Evolutionary conservation across 75 land plant species (phyloP), one percentile per base, ranked within the genome.

Genomic region (Pseudotsuga menziesii): DNA sequence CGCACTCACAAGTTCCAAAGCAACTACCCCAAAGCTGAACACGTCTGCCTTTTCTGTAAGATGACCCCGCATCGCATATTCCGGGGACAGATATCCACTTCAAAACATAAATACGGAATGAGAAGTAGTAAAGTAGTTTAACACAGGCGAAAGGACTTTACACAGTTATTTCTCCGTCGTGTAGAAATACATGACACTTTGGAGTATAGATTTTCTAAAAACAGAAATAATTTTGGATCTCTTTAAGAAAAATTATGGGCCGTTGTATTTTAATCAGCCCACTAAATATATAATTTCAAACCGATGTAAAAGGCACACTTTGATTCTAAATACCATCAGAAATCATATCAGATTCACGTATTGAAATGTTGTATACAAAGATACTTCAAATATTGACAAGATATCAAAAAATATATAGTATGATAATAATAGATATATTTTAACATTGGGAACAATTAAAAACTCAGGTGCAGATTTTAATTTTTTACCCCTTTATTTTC

Each of bases 1-100:
- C 12, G 90, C 93, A 75, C 85, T 78, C 19, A 91, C 52, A 48
- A 88, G 73, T 73, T 90, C 92, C 2, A 88, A 75, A 61, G 83
- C 88, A 36, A 90, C 81, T 20, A 90, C 87, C 6, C 93, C 93
- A 79, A 88, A 91, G 11, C 83, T 81, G 77, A 84, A 91, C 23
- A 91, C 88, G 81, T 91, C 93, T 52, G 87, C 88, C 79, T 91
- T 91, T 62, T 88, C 90, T 57, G 93, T 91, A 2, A 91, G 87
- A 57, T 88, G 88, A 6, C 93, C 93, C 54, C 90, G 79, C 86
- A 88, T 78, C 7, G 93, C 93, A 84, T 91, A 91, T 76, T 91
- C 93, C 23, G 91, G 93, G 36, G 93, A 90, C 27, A 91, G 87
- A 73, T 91, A 91, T 1, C 93, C 93, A 73, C 92, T 91, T 16